phyloP scores from a whole-genome alignment of 345 rosid species.

The Balakata baccata region DNA sequence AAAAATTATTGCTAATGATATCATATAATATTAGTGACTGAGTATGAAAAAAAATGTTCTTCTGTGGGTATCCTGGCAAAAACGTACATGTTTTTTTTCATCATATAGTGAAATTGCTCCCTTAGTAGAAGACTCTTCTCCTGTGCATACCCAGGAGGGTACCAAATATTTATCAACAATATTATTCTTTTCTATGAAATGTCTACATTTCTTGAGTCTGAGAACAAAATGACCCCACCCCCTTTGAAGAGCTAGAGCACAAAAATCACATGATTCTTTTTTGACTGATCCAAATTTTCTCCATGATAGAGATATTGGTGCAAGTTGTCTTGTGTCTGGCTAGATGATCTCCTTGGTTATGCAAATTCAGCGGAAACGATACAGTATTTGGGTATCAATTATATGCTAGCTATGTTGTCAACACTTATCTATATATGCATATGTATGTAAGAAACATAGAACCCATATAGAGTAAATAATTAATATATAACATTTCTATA shows the following conservation, averaged over 20 bases:
- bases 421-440: background rate
- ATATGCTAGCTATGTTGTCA: background rate
- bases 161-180: slow-evolving; percentile 9
- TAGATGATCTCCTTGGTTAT: background rate
- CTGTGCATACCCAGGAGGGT: background rate
- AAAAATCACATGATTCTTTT: slow-evolving; percentile 27
- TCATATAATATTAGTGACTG: background rate
- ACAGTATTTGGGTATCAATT: background rate
- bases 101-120: slow-evolving; percentile 5
- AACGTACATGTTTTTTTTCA: background rate
- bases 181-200: slow-evolving; percentile 12
- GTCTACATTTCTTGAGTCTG: slow-evolving; percentile 17
- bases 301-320: slow-evolving; percentile 21
- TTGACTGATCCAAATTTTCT: slow-evolving; percentile 18
- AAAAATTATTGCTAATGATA: background rate
- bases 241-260: slow-evolving; percentile 11
- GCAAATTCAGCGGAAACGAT: background rate
- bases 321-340: background rate
- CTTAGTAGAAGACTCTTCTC: background rate
- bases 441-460: no score
- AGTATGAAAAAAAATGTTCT: background rate
- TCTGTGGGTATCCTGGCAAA: background rate
- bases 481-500: no score
- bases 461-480: no score
- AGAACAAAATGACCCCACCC: slow-evolving; percentile 25